Percentiles rank a stretch among this genome's conserved stretches.
Evolutionary conservation across 192 early-diverging fungal species (phyloP).

Genomic region (Coemansia sp.): DNA sequence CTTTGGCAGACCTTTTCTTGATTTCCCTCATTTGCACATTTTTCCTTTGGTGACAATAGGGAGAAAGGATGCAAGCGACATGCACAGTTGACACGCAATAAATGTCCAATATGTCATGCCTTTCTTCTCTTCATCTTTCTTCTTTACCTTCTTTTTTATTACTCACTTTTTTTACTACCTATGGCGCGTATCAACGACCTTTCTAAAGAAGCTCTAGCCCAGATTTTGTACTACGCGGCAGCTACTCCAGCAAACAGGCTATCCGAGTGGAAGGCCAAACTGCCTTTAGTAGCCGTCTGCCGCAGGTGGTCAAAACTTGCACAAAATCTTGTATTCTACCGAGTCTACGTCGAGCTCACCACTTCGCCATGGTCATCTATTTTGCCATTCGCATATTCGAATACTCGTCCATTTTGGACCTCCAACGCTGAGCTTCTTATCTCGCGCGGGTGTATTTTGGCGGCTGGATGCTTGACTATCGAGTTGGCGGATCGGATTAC

Average conservation of each 20-base stretch:
- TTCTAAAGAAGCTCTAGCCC: too few species aligned
- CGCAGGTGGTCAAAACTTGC: neutral
- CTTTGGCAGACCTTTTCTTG: too few species aligned
- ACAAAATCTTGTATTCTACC: neutral
- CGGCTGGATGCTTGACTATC: neutral
- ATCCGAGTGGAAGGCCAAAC: neutral
- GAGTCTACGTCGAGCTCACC: neutral
- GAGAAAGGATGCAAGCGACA: constrained; percentile 23
- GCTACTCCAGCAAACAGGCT: neutral
- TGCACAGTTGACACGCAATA: constrained; percentile 10
- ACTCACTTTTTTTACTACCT: neutral
- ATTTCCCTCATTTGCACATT: too few species aligned
- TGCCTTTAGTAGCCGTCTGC: constrained; percentile 3
- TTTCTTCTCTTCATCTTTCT: neutral
- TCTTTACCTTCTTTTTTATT: neutral
- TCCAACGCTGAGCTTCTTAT: constrained; percentile 3
- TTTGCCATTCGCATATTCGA: neutral
- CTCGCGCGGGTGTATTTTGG: neutral
- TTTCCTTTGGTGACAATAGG: too few species aligned
- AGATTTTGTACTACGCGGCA: neutral
- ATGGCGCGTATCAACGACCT: constrained; percentile 6
- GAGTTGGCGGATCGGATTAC: neutral
- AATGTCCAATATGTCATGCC: neutral
- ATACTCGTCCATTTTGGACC: neutral
- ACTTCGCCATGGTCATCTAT: neutral